Evolutionary conservation across 805 yeast genomes (phyloP).

Genomic region (Cyberlindnera xishuangbannaensis): DNA sequence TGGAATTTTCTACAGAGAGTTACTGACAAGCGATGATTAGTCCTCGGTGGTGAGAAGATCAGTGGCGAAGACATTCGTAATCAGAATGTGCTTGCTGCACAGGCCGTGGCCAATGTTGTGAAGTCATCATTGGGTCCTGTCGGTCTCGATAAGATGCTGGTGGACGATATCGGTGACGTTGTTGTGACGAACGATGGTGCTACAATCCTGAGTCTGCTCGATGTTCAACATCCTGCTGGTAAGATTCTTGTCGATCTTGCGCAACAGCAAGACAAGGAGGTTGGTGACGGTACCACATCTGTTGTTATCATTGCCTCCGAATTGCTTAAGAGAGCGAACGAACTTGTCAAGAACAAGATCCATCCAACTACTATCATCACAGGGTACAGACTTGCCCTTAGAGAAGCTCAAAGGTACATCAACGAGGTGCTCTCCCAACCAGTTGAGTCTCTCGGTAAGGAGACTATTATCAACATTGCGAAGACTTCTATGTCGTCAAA

Average conservation of each 20-base stretch:
- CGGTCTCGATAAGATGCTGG: conserved; percentile 96
- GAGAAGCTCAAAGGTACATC: conserved; percentile 82
- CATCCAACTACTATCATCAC: conserved; percentile 98
- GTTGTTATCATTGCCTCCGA: conserved; percentile 96
- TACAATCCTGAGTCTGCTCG: conserved; percentile 81
- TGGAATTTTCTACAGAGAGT: neutral
- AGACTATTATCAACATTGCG: conserved; percentile 84
- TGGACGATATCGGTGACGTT: conserved; percentile 98
- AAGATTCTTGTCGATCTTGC: conserved; percentile 95
- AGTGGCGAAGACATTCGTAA: conserved; percentile 96
- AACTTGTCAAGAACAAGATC: conserved; percentile 84
- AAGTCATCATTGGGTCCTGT: conserved; percentile 97
- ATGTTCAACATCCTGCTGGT: conserved; percentile 99
- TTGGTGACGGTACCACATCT: conserved; percentile 97
- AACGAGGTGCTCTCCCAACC: conserved; percentile 77
- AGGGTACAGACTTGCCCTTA: conserved; percentile 89
- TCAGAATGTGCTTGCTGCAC: conserved; percentile 95
- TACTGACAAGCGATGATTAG: too few relatives aligned
- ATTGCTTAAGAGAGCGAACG: conserved; percentile 86
- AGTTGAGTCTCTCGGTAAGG: conserved; percentile 70
- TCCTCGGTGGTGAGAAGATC: conserved; percentile 92
- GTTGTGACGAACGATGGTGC: conserved; percentile 99
- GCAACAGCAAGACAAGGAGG: conserved; percentile 98
- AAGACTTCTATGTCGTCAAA: conserved; percentile 96
- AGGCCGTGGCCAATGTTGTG: conserved; percentile 96